Evolutionary conservation across 2,329 filamentous ascomycete genomes (phyloP), one percentile per base, ranked within the genome.

Genomic region (Emericellopsis atlantica): DNA sequence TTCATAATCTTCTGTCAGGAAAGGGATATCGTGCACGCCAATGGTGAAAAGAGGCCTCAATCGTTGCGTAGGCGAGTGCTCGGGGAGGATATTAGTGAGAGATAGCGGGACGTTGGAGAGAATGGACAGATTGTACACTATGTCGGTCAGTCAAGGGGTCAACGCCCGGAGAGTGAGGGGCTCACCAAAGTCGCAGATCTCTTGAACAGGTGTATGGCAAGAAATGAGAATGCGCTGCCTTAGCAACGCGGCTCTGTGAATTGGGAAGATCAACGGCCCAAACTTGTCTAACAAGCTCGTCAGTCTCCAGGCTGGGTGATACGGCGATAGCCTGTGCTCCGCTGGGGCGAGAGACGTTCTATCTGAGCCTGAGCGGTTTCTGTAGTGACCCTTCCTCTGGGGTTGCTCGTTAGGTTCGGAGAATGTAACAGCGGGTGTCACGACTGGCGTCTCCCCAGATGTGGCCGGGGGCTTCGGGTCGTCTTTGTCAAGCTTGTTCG

Each of bases 81-180:
- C 58, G 16, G 81, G 75, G n/a, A 95, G 67, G 12, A 81, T 64
- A 40, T 88, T 78, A 43, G 74, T 69, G 35, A 88, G 73, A 24
- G 82, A 78, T 32, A 81, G 70, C 23, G 92, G 88, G 35, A 96
- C 81, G 50, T 88, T 94, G 36, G 89, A 88, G 29, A 98, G 70
- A 41, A 96, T 74, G n/a, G 90, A 95, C 40, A 96, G 75, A 57
- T 92, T 79, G 62, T 96, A 98, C 46, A 96, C 92, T 90, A 47
- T 15, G n/a, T 10, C 18, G 24, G 41, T 53, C 40, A 50, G 48
- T 14, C n/a, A 9, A n/a, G 21, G 6, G 10, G n/a, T 23, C 6
- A 21, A 46, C 43, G 52, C 60, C 40, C 54, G 42, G 36, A 39
- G 1, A 5, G 11, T 12, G 14, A 2, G 18, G 35, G 29, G 52